Conservation (phyloP, 495 filamentous ascomycete genomes). For the Aspergillus cavernicola region DNA sequence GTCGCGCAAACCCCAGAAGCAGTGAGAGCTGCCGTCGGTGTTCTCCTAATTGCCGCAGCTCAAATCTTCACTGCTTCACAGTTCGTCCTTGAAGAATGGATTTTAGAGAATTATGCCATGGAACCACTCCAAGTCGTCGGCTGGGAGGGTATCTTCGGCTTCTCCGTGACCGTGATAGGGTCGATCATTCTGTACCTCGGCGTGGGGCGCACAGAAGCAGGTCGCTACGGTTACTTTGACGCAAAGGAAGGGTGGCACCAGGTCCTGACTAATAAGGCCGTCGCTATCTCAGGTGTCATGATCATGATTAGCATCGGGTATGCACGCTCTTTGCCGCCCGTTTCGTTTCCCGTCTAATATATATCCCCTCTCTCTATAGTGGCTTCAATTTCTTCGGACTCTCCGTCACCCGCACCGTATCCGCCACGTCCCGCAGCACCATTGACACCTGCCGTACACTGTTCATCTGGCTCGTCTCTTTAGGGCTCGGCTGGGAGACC, state of each 20-base stretch:
- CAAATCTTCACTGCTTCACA: conserved; percentile 97
- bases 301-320: conserved; percentile 98
- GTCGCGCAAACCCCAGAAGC: conserved; percentile 53
- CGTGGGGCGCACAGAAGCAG: conserved; percentile 69
- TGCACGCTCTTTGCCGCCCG: too few relatives aligned
- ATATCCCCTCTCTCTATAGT: conserved; percentile 35
- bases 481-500: conserved; percentile 91
- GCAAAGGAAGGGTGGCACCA: conserved; percentile 77
- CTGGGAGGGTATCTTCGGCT: conserved; percentile 94
- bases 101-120: conserved; percentile 83
- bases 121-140: conserved; percentile 89
- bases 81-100: conserved; percentile 93
- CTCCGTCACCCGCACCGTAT: conserved; percentile 81
- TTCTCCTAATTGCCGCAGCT: conserved; percentile 83
- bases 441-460: conserved; percentile 97
- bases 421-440: conserved; percentile 86
- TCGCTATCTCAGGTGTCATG: conserved; percentile 70
- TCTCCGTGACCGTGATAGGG: conserved; percentile 70
- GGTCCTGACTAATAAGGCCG: conserved; percentile 62
- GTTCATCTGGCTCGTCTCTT: conserved; percentile 96
- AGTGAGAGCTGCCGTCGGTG: conserved; percentile 70
- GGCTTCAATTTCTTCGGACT: conserved; percentile 99
- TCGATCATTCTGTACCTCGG: conserved; percentile 77
- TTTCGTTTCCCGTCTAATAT: conserved; percentile 6
- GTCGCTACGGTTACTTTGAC: conserved; percentile 83